Base-by-base conservation (phyloP, 768 basidiomycete genomes). In the Mycena galericulata region DNA sequence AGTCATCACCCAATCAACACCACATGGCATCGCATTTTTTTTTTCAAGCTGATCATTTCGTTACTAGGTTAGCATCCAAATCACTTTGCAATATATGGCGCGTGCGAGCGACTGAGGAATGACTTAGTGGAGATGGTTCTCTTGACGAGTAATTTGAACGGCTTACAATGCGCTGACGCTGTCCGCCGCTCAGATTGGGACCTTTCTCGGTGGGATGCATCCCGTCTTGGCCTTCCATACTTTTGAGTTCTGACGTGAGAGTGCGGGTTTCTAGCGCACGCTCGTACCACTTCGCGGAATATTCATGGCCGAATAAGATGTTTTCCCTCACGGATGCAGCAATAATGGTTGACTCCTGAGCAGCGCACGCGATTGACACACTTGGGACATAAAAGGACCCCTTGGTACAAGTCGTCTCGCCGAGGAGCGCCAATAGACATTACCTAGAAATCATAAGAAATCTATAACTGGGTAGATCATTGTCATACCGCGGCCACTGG, bases 241-340 rank as follows among this genome's bases (percentile, higher is more conserved):
- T 43, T 4, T 24, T 9, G 15, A 59, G 34, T 18, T 59, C 58
- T 24, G 45, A 47, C 26, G 12, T 59, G 3, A 59, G 46, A 38
- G 58, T n/a, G 27, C 58, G 47, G 20, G 45, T 46, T 24, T 59
- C 32, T 32, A 59, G 24, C 10, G 47, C 58, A 24, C 22, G 24
- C 17, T 22, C 18, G 46, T 59, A 59, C 58, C 58, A 59, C 15
- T 18, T 20, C 3, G 58, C 45, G 15, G 46, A 47, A 47, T 59
- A 59, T 47, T 59, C 58, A 4, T 47, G 58, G 4, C 58, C 58
- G 29, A 59, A 59, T 3, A 59, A 22, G 24, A 59, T 59, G 20
- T 59, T 59, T 14, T 59, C 46, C 22, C 58, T 29, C 9, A 59
- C 22, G 2, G 58, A 22, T 24, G 27, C 58, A 15, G 58, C 29